Evolutionary conservation across 1,284 basidiomycete genomes (phyloP).

Genomic region (Inonotus obliquus): DNA sequence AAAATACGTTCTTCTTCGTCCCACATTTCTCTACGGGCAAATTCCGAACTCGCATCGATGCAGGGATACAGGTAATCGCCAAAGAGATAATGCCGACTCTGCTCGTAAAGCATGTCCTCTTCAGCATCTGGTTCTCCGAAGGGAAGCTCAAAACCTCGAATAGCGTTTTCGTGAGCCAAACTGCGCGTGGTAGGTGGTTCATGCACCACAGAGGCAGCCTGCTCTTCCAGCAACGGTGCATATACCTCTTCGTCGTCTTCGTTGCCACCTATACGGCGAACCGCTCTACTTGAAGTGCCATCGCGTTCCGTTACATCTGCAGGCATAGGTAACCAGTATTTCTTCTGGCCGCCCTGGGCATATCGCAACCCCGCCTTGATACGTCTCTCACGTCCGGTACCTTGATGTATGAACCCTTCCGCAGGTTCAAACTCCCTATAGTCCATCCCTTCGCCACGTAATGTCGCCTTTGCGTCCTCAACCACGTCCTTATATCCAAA

Average conservation of each 20-base stretch:
- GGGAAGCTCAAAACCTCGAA: constrained; percentile 57
- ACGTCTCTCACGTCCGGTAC: constrained; percentile 73
- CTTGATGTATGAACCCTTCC: constrained; percentile 88
- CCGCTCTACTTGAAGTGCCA: constrained; percentile 26
- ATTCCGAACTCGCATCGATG: constrained; percentile 80
- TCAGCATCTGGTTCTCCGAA: constrained; percentile 58
- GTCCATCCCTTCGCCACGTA: constrained; percentile 87
- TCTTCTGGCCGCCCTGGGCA: constrained; percentile 78
- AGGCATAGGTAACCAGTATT: constrained; percentile 86
- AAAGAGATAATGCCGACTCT: constrained; percentile 73
- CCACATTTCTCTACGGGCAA: constrained; percentile 62
- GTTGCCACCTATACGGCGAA: constrained; percentile 36
- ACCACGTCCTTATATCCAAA: constrained; percentile 85
- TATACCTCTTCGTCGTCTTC: constrained; percentile 61
- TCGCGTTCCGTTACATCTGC: constrained; percentile 39
- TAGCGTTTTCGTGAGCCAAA: constrained; percentile 34
- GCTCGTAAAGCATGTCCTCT: constrained; percentile 68
- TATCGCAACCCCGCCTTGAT: constrained; percentile 91
- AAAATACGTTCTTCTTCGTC: constrained; percentile 67
- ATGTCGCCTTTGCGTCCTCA: constrained; percentile 80
- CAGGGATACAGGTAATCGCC: constrained; percentile 93
- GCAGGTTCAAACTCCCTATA: constrained; percentile 96
- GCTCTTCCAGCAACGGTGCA: constrained; percentile 68
- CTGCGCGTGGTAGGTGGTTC: constrained; percentile 50
- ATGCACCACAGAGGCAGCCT: constrained; percentile 67